Evolutionary conservation across 1,284 basidiomycete genomes (phyloP).

Genomic region (Porogramme epimiltina): DNA sequence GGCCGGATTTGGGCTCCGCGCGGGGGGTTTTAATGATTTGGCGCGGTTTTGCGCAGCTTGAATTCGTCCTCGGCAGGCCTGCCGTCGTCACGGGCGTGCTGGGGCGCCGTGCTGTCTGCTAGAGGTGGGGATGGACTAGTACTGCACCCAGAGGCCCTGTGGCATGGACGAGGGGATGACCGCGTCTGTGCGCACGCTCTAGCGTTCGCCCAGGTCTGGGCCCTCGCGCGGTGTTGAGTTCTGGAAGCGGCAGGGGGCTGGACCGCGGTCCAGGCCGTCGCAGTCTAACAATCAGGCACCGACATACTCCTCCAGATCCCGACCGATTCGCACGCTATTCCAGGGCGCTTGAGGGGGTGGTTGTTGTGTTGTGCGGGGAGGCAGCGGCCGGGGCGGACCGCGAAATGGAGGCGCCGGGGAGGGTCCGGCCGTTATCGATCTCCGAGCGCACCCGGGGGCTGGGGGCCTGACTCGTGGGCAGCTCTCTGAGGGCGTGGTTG

Average conservation of each 20-base stretch:
- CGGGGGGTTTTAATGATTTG: not conserved
- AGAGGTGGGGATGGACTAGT: too few relatives aligned
- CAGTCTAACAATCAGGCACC: constrained; percentile 26
- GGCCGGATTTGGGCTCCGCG: constrained; percentile 3
- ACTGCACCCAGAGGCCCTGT: not conserved
- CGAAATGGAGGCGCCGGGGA: constrained; percentile 10
- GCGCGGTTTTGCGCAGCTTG: constrained; percentile 2
- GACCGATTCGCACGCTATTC: not conserved
- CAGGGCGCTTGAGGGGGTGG: constrained; percentile 8
- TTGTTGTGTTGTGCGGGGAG: too few relatives aligned
- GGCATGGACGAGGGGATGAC: not conserved
- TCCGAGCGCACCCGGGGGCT: constrained; percentile 8
- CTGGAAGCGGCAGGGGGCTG: constrained; percentile 6
- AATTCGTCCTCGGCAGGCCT: not conserved
- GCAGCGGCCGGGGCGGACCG: not conserved
- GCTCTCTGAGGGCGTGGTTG: not conserved
- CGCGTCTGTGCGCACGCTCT: not conserved
- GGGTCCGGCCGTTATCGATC: constrained; percentile 20
- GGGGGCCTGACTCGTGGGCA: not conserved
- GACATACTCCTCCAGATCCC: constrained; percentile 15
- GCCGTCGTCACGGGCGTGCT: not conserved
- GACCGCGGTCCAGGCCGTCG: constrained; percentile 19
- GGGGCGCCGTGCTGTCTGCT: too few relatives aligned
- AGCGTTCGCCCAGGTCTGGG: constrained; percentile 7
- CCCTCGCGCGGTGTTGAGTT: constrained; percentile 8